These are phyloP conservation scores for Leptomonas pyrrhocoris DNA, from an alignment of 208 protist genomes.

Conservation along the genomic window DNA sequence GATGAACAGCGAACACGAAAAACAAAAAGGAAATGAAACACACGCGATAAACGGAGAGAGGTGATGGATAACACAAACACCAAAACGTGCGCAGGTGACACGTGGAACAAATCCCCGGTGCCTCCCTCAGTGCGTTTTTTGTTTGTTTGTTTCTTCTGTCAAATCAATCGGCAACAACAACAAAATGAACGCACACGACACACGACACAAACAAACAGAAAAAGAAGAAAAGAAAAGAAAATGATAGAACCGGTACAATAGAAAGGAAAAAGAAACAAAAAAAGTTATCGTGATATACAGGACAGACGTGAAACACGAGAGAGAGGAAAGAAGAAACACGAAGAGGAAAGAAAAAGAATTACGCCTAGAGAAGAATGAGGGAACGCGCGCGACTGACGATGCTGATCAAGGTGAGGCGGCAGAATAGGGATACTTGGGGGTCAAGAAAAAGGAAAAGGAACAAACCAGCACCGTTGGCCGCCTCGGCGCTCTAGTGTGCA, in stretches of 20 bases:
- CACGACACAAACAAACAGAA: neutral
- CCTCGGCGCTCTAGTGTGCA: no score
- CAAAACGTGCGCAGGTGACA: no score
- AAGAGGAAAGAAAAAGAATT: neutral
- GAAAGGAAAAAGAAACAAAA: conserved; percentile 5
- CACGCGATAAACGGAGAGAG: neutral
- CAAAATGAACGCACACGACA: neutral
- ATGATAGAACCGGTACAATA: conserved; percentile 19
- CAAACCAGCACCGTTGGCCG: no score
- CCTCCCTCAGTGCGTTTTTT: no score
- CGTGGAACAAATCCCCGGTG: no score
- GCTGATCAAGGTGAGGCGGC: no score
- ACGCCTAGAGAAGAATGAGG: no score
- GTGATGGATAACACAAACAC: no score
- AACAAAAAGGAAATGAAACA: neutral
- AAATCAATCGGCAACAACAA: no score
- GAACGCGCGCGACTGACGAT: no score
- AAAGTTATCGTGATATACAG: neutral
- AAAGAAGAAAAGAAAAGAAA: conserved; percentile 7
- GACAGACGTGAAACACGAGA: neutral
- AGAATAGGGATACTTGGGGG: neutral
- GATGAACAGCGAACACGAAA: no score
- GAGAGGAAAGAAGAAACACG: neutral
- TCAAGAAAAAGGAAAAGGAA: neutral
- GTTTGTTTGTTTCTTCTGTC: no score